Evolutionary conservation across 2,329 filamentous ascomycete species (phyloP), one percentile per base, ranked within the genome.

Genomic region (Verticillium albo-atrum): DNA sequence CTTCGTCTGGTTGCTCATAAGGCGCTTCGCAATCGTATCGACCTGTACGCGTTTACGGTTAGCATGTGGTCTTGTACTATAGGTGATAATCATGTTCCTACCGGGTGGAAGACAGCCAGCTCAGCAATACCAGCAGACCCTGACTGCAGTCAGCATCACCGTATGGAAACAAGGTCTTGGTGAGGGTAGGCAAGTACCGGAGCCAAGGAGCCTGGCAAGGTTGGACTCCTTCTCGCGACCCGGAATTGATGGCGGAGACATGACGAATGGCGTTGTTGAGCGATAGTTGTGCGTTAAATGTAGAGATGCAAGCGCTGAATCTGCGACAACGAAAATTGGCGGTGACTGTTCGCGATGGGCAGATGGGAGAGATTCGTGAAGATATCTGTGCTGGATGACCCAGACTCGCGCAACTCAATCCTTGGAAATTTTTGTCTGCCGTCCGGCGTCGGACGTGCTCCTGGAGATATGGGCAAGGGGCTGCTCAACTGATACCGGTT

Each of bases 1-100:
- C 62, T 62, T 63, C 17, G 86, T 87, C 75, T 96, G 89, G 78
- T 99, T 97, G 86, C 92, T 97, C 95, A 99, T 99, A 77, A 99
- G 86, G 68, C 95, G 91, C 84, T 99, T 99, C 64, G 95, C 94
- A 70, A 96, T 97, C 56, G 95, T 99, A 79, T 99, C 95, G 75
- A 99, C 91, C 90, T 94, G 63, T 14, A 52, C 57, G 56, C 9
- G 20, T n/a, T n/a, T 28, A 15, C 25, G n/a, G 27, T 53, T n/a
- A 53, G 51, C 20, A 53, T 6, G 10, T 53, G 14, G 15, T 20
- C 5, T 23, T n/a, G 20, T 50, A 10, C 20, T 9, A 7, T 17
- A 23, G 6, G 7, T 10, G n/a, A 23, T 50, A 4, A 20, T 4
- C 42, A 28, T 30, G 25, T 27, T 30, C 51, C 30, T 83, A 92